A percentile compares a stretch with the other conserved stretches of the same genome.
Evolutionary conservation across 352 stramenopile species (phyloP).

Genomic region (Globisporangium perplexum): DNA sequence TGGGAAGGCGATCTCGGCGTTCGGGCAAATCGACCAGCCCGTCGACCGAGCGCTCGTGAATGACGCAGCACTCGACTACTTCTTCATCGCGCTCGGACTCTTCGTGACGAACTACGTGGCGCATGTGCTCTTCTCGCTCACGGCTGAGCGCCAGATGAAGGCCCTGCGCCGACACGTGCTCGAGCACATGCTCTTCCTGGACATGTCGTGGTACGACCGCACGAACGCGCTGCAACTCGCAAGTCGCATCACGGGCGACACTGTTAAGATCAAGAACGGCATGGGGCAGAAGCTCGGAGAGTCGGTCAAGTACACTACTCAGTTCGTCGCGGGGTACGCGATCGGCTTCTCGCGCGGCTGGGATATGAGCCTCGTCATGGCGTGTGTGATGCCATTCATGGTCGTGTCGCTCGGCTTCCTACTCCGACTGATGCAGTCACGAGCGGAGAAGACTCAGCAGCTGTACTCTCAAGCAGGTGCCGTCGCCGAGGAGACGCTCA

Average conservation of each 20-base stretch:
- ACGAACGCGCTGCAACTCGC: conserved; percentile 14
- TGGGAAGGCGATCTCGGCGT: conserved; percentile 13
- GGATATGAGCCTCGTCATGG: conserved; percentile 23
- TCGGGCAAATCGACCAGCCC: not conserved
- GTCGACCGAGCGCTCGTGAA: conserved; percentile 11
- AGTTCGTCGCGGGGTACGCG: conserved; percentile 10
- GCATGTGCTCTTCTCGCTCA: conserved; percentile 12
- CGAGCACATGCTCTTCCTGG: conserved; percentile 20
- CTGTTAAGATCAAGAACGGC: conserved; percentile 24
- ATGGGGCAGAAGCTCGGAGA: conserved; percentile 21
- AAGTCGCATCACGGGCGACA: conserved; percentile 18
- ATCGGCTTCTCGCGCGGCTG: conserved; percentile 23
- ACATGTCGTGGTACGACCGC: conserved; percentile 24
- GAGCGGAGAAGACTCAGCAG: conserved; percentile 9
- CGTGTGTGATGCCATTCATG: conserved; percentile 20
- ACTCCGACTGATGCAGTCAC: conserved; percentile 10
- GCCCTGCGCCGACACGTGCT: conserved; percentile 10
- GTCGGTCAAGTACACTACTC: not conserved
- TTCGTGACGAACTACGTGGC: conserved; percentile 13
- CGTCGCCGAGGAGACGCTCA: conserved; percentile 24
- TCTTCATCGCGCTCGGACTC: conserved; percentile 12
- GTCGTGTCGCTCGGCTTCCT: conserved; percentile 15
- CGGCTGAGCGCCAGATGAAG: conserved; percentile 21
- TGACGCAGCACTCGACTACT: conserved; percentile 8
- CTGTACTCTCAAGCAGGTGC: conserved; percentile 21